These are phyloP conservation scores for Trichoderma sp. DNA, from an alignment of 2,329 filamentous ascomycete genomes.

Conservation along the genomic window DNA sequence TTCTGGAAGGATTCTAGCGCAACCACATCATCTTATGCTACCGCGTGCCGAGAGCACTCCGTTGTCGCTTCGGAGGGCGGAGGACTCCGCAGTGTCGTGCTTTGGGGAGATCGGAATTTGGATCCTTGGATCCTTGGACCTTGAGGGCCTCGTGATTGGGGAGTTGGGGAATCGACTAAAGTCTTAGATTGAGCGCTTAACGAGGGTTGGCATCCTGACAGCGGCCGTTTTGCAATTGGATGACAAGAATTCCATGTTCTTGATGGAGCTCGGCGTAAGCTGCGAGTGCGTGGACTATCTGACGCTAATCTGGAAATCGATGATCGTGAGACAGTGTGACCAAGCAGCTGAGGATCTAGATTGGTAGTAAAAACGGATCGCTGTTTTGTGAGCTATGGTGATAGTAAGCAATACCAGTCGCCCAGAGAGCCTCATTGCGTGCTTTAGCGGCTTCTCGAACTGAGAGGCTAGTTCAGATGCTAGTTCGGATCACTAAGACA, in stretches of 20 bases:
- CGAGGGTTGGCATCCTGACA: background rate
- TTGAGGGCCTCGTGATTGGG: constrained; percentile 13
- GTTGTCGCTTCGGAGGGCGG: constrained; percentile 26
- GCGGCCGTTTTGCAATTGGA: background rate
- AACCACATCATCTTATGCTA: background rate
- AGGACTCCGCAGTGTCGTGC: constrained; percentile 26
- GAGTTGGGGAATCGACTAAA: background rate
- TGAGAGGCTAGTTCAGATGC: background rate
- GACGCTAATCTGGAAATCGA: background rate
- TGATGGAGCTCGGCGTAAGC: background rate
- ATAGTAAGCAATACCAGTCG: background rate
- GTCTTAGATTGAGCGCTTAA: constrained; percentile 4
- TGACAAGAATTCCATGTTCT: background rate
- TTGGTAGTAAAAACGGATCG: background rate
- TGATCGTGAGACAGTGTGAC: background rate
- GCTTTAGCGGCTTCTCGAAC: too few relatives aligned
- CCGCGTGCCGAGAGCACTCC: constrained; percentile 7
- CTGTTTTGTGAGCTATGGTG: background rate
- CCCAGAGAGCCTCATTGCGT: background rate
- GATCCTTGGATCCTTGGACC: background rate
- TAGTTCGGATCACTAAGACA: background rate
- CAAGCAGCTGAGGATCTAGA: background rate
- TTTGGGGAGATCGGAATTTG: background rate
- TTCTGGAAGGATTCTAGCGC: constrained; percentile 29
- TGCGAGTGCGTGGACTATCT: background rate